Evolutionary conservation across 208 protist genomes (phyloP), one percentile per base, ranked within the genome.

Genomic region (Porcisia deanei): DNA sequence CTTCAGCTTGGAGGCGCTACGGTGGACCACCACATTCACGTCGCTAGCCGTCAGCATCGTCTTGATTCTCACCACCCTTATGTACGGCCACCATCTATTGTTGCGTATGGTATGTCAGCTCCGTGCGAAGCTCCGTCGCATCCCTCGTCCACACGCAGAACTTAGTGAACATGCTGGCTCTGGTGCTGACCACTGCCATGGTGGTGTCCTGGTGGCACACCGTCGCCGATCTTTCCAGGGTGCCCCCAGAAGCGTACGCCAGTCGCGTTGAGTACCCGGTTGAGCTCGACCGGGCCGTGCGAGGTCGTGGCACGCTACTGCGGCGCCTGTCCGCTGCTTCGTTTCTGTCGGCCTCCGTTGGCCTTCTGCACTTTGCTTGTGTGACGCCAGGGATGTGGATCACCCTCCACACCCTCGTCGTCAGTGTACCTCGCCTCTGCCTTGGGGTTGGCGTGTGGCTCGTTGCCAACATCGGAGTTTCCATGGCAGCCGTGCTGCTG

Each of bases 331-430:
- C 55, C 75, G 57, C 65, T 18, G 12, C 54, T 25, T 55, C 68
- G 12, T 20, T 79, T 12, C 64, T 79, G 41, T 79, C 73, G 34
- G 67, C 68, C 43, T 58, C 47, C 12, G 12, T 59, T 45, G 75
- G 68, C 18, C 49, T 74, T 3, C 5, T 79, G 30, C 75, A 59
- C 58, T 79, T 79, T 22, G 68, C 59, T 6, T 41, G 68, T 39
- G 59, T 69, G 43, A 70, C 75, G 34, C 75, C 75, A 2, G 75
- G 75, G 37, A 30, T 79, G 58, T 79, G 75, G 75, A 6, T 74
- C 18, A 2, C 43, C 34, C 9, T 74, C 14, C 75, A 69, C 25
- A 79, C 75, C 12, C 10, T 79, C 0, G 59, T 39, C 34, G 20
- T 57, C 68, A 70, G 57, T 66, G 30, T 37, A 1, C 75, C 66